Evolutionary conservation across 1,284 basidiomycete genomes (phyloP).

Genomic region (Ceratobasidium sp.): DNA sequence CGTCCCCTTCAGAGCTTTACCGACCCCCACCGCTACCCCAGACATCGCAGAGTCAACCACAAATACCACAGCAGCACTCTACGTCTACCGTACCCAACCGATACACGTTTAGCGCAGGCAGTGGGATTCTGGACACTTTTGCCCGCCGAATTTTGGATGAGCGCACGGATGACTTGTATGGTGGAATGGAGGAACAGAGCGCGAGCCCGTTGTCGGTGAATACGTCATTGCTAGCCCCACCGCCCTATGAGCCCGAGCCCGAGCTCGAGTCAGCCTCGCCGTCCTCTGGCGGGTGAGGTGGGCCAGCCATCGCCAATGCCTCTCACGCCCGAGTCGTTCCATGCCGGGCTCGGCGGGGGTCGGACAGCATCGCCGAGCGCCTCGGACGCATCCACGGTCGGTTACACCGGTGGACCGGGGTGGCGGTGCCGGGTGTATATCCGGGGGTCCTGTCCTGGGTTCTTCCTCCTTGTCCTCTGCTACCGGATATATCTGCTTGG

Average conservation of each 20-base stretch:
- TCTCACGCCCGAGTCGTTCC: slow-evolving; percentile 18
- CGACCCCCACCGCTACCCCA: slow-evolving; percentile 31
- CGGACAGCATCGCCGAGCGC: slow-evolving; percentile 36
- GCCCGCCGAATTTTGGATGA: slow-evolving; percentile 19
- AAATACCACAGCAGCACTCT: background rate
- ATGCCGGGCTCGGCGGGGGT: slow-evolving; percentile 14
- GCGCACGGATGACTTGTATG: slow-evolving; percentile 26
- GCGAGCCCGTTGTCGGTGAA: slow-evolving; percentile 27
- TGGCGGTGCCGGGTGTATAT: no score
- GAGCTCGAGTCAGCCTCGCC: slow-evolving; percentile 25
- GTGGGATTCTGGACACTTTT: background rate
- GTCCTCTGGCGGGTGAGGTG: slow-evolving; percentile 33
- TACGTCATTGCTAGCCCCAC: slow-evolving; percentile 9
- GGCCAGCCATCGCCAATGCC: slow-evolving; percentile 37
- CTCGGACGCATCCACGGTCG: slow-evolving; percentile 39
- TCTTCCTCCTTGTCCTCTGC: no score
- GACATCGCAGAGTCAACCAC: slow-evolving; percentile 24
- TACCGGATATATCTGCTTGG: no score
- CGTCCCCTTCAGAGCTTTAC: slow-evolving; percentile 34
- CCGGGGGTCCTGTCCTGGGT: no score
- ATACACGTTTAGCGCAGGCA: background rate
- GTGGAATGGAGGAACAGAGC: slow-evolving; percentile 29
- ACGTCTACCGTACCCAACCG: background rate
- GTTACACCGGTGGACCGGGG: slow-evolving; percentile 22
- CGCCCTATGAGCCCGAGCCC: slow-evolving; percentile 22